Evolutionary conservation across 805 yeast species (phyloP).

Genomic region (Saturnispora dispora): DNA sequence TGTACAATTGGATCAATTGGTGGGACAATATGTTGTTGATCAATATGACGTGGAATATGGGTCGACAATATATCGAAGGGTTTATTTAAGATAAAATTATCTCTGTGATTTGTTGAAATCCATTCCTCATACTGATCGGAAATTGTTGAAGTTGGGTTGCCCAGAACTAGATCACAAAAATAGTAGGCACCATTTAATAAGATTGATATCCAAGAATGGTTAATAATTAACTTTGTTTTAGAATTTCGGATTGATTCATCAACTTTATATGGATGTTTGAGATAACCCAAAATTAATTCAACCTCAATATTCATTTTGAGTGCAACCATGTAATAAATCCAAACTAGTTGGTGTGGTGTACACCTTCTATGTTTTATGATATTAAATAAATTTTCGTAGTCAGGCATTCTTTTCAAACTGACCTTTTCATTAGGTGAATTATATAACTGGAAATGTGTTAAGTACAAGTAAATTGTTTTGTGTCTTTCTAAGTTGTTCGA

Average conservation of each 20-base stretch:
- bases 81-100: conserved; percentile 57
- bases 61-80: conserved; percentile 74
- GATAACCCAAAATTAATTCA: conserved; percentile 72
- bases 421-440: conserved; percentile 29
- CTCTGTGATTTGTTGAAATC: conserved; percentile 18
- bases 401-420: conserved; percentile 25
- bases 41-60: conserved; percentile 73
- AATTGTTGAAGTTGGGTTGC: conserved; percentile 47
- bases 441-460: conserved; percentile 46
- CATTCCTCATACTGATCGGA: conserved; percentile 33
- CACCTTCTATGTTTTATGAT: conserved; percentile 23
- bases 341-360: conserved; percentile 56
- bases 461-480: conserved; percentile 55
- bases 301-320: conserved; percentile 61
- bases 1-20: conserved; percentile 73
- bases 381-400: conserved; percentile 19
- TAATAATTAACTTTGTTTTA: conserved; percentile 42
- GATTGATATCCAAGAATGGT: conserved; percentile 87
- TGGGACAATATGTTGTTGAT: conserved; percentile 80
- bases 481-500: conserved; percentile 46
- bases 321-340: conserved; percentile 66
- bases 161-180: conserved; percentile 64
- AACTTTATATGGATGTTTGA: conserved; percentile 65
- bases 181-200: conserved; percentile 70
- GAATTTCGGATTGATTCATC: conserved; percentile 24